Evolutionary conservation across 2,329 filamentous ascomycete genomes (phyloP).

Genomic region (Plectosphaerella cucumerina): DNA sequence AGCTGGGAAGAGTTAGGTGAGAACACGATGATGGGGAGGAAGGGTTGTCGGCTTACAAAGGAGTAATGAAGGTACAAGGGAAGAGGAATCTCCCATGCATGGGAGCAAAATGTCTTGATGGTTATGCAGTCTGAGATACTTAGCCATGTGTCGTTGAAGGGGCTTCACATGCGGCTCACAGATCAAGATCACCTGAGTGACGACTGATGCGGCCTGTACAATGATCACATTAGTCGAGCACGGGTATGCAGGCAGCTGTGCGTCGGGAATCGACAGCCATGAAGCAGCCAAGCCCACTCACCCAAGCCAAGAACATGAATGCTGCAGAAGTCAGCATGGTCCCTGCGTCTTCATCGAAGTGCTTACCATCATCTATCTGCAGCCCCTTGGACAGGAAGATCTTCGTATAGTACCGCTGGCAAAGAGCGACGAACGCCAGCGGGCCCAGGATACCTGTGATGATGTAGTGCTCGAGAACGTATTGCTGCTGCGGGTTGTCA

Average conservation of each 20-base stretch:
- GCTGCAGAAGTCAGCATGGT: not conserved
- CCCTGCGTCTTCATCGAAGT: not conserved
- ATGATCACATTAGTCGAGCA: not conserved
- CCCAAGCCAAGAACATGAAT: slow-evolving; percentile 13
- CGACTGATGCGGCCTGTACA: slow-evolving; percentile 3
- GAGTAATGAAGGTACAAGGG: slow-evolving; percentile 7
- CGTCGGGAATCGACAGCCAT: not conserved
- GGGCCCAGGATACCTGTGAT: slow-evolving; percentile 14
- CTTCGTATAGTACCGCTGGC: slow-evolving; percentile 21
- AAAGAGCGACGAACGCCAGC: slow-evolving; percentile 11
- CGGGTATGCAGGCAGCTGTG: not conserved
- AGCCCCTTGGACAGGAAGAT: slow-evolving; percentile 17
- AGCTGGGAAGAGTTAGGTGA: slow-evolving; percentile 1
- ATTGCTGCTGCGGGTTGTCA: slow-evolving; percentile 14
- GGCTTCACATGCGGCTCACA: not conserved
- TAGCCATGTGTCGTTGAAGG: not conserved
- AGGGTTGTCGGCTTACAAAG: slow-evolving; percentile 7
- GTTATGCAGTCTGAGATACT: not conserved
- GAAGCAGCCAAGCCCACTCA: not conserved
- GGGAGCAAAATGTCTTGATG: slow-evolving; percentile 7
- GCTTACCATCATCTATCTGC: slow-evolving; percentile 17
- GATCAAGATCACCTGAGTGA: slow-evolving; percentile 6
- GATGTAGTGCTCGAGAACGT: slow-evolving; percentile 16
- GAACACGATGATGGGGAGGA: too few species aligned
- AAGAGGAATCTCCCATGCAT: slow-evolving; percentile 14